Evolutionary conservation across 2,329 filamentous ascomycete species (phyloP).

Genomic region (Curvularia sp.): DNA sequence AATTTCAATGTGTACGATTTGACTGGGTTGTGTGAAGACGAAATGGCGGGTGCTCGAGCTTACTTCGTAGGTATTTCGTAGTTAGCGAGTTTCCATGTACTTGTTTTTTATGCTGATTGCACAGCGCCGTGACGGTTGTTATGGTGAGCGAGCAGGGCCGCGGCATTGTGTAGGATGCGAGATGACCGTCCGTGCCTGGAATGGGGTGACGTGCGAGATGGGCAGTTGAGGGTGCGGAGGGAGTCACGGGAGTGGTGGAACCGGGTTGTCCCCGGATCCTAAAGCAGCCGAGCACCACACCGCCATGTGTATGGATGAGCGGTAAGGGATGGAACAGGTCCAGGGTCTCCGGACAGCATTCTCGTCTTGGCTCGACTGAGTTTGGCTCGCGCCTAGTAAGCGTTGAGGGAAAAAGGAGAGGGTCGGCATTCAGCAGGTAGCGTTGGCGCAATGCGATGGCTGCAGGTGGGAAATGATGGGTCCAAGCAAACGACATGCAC

Average conservation of each 20-base stretch:
- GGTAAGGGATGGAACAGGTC: neutral
- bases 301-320: neutral
- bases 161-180: neutral
- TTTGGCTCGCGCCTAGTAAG: neutral
- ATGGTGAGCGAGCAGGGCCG: neutral
- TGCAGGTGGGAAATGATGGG: neutral
- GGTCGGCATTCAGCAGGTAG: neutral
- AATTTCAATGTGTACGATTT: conserved; percentile 17
- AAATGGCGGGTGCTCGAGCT: conserved; percentile 7
- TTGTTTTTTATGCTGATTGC: conserved; percentile 7
- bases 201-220: neutral
- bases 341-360: neutral
- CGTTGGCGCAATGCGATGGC: neutral
- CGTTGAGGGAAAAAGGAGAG: neutral
- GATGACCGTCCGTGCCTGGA: neutral
- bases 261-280: conserved; percentile 1
- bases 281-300: conserved; percentile 1
- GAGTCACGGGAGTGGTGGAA: neutral
- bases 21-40: conserved; percentile 13
- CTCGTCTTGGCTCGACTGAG: neutral
- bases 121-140: neutral
- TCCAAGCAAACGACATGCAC: neutral
- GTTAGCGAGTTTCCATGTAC: conserved; percentile 18
- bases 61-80: neutral
- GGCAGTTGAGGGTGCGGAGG: neutral